Evolutionary conservation across 23 red algal genomes (phyloP).

Genomic region (Agarophyton chilense): DNA sequence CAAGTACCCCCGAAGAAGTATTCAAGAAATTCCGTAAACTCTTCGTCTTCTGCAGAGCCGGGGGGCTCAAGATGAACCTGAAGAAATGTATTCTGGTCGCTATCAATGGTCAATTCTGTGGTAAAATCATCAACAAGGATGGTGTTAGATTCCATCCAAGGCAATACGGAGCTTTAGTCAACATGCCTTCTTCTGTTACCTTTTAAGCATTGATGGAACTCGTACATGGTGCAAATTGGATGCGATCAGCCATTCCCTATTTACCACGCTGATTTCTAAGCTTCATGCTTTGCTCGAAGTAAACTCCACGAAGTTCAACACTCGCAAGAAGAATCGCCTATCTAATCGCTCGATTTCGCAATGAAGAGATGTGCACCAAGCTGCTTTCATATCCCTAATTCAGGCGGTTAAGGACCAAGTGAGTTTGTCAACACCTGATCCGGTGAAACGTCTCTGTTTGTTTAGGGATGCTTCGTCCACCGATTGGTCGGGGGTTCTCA

Average conservation of each 20-base stretch:
- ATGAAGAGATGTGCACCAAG: constrained; percentile 20
- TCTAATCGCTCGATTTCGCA: constrained; percentile 30
- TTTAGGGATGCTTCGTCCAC: constrained; percentile 16
- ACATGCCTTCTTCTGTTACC: background rate
- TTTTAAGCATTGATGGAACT: constrained; percentile 10
- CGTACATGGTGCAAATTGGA: constrained; percentile 43
- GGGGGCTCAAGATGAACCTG: constrained; percentile 2
- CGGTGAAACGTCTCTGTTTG: background rate
- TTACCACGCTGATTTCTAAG: background rate
- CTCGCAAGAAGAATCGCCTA: constrained; percentile 21
- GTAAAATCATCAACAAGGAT: background rate
- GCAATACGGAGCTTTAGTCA: background rate
- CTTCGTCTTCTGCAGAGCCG: background rate
- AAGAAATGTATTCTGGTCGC: background rate
- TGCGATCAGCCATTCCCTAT: constrained; percentile 9
- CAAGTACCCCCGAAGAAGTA: background rate
- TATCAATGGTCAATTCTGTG: constrained; percentile 20
- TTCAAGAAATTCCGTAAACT: background rate
- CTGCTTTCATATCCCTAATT: constrained; percentile 23
- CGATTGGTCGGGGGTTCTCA: constrained; percentile 19
- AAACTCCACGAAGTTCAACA: background rate
- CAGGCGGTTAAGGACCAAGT: background rate
- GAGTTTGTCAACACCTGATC: constrained; percentile 19
- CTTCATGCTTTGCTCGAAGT: background rate
- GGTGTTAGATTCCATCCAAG: background rate